Evolutionary conservation across 192 early-diverging fungal genomes (phyloP), one percentile per base, ranked within the genome.

Genomic region (Radiomyces spectabilis): DNA sequence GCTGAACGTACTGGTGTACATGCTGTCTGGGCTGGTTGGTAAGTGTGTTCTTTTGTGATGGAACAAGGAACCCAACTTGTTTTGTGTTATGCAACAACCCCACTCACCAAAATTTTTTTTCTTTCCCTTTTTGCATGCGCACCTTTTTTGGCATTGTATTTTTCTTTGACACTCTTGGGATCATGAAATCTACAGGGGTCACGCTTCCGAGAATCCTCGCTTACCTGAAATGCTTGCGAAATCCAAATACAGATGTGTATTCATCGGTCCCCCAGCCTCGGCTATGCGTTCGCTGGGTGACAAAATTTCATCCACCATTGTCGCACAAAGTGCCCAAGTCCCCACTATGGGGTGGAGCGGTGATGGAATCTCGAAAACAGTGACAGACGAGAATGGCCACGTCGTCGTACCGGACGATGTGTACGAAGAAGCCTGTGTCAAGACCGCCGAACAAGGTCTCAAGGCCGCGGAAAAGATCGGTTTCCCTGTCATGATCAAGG

Each of bases 271-370:
- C 25, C 94, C 96, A 2, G 83, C 92, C 5, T 88, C 86, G 10
- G 92, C 96, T 32, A 99, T 99, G 96, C 85, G 96, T 41, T 87
- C 93, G n/a, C 75, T 99, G 30, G 96, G 96, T 55, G 96, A 99
- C 74, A 99, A 99, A 71, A 99, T 99, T 62, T 95, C 96, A 13
- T 99, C 96, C 24, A 97, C 96, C 4, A 96, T 99, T 57, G 96
- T 99, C 22, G 96, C 96, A 18, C 96, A 99, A 76, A 86, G 85
- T 53, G 96, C 96, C 33, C 68, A 96, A 37, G 93, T 99, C 25
- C 96, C 96, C 41, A 96, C 93, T 35, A 91, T 96, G 79, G 82
- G 82, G 41, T 99, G 96, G 96, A 86, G 82, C 66, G 96, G 96
- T 52, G 77, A 82, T 49, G 93, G 91, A 12, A 80, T 99, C 55